These are phyloP conservation scores for Phlebiopsis flavidoalba DNA, from an alignment of 768 basidiomycete genomes.

Conservation along the genomic window DNA sequence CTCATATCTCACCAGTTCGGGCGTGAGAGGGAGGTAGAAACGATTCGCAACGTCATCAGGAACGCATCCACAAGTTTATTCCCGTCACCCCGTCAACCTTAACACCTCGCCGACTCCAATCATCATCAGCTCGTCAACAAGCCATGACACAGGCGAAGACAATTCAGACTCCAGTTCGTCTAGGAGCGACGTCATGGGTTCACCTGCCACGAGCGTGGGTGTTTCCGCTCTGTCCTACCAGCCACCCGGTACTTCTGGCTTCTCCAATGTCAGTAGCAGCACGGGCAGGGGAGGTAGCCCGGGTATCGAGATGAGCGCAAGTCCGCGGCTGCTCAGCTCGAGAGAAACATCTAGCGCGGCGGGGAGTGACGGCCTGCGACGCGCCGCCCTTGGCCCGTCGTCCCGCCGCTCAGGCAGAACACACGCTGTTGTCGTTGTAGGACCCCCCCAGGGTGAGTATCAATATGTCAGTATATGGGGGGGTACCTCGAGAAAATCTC, in stretches of 20 bases:
- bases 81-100: constrained; percentile 47
- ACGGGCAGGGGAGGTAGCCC: constrained; percentile 1
- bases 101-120: constrained; percentile 38
- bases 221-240: neutral
- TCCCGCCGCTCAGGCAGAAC: constrained; percentile 37
- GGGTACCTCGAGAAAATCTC: neutral
- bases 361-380: constrained; percentile 39
- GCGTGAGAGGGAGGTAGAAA: constrained; percentile 64
- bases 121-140: constrained; percentile 30
- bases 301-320: neutral
- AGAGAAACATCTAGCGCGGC: constrained; percentile 19
- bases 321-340: constrained; percentile 6
- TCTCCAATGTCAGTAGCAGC: neutral
- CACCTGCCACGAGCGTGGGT: constrained; percentile 1
- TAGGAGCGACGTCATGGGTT: constrained; percentile 6
- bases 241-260: neutral
- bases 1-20: constrained; percentile 43
- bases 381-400: constrained; percentile 39
- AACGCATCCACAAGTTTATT: constrained; percentile 53
- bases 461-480: neutral
- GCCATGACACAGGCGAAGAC: constrained; percentile 20
- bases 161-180: constrained; percentile 9
- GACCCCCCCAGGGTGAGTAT: constrained; percentile 58
- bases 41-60: constrained; percentile 57
- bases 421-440: constrained; percentile 57